Evolutionary conservation across 2,329 filamentous ascomycete genomes (phyloP).

Genomic region (Hyphodiscus sp.): DNA sequence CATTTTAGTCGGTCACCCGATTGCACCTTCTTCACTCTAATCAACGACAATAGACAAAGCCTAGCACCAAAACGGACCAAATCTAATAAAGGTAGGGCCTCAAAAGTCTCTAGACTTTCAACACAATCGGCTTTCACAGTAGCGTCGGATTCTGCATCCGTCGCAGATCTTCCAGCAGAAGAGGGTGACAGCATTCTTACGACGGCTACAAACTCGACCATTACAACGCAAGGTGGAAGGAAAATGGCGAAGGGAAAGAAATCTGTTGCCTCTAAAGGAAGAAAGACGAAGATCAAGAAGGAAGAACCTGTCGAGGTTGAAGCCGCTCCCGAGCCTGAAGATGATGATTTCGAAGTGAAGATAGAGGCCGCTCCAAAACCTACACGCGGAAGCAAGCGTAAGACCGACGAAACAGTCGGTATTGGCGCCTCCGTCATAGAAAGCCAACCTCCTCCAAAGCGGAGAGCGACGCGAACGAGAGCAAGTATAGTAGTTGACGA

Average conservation of each 20-base stretch:
- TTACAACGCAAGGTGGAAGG: slow-evolving; percentile 47
- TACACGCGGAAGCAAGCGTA: slow-evolving; percentile 22
- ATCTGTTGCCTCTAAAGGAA: slow-evolving; percentile 39
- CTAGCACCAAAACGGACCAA: slow-evolving; percentile 47
- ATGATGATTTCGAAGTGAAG: slow-evolving; percentile 28
- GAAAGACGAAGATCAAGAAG: slow-evolving; percentile 45
- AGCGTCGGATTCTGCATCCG: slow-evolving; percentile 43
- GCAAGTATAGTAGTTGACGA: slow-evolving; percentile 36
- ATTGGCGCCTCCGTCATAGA: slow-evolving; percentile 4
- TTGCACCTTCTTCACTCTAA: slow-evolving; percentile 76
- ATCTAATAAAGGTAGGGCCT: slow-evolving; percentile 49
- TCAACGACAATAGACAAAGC: slow-evolving; percentile 45
- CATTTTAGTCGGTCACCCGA: slow-evolving; percentile 72
- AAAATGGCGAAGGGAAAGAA: slow-evolving; percentile 51
- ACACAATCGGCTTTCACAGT: slow-evolving; percentile 48
- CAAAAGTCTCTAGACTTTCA: slow-evolving; percentile 64
- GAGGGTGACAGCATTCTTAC: slow-evolving; percentile 55
- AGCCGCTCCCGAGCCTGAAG: slow-evolving; percentile 29
- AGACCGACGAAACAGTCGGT: slow-evolving; percentile 19
- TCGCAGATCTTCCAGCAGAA: slow-evolving; percentile 36
- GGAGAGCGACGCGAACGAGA: slow-evolving; percentile 30
- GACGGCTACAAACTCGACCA: slow-evolving; percentile 52
- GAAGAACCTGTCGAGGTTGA: slow-evolving; percentile 45
- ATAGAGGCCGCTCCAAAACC: slow-evolving; percentile 21
- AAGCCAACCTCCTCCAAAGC: slow-evolving; percentile 33